Evolutionary conservation across 371 early-diverging fungal species (phyloP).

Genomic region (Apophysomyces elegans): DNA sequence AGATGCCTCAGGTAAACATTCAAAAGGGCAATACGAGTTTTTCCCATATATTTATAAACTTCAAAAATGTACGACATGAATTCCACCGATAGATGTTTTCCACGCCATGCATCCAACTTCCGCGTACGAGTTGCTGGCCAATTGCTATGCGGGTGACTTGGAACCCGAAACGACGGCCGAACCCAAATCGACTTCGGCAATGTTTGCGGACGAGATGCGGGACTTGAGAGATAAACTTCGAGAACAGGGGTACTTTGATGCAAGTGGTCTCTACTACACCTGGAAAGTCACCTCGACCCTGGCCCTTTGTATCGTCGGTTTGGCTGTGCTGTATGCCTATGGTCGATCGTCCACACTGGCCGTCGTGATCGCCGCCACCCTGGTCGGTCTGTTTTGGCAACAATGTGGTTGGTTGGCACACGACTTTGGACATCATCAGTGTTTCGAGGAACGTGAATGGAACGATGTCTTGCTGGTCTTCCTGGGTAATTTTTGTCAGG

Average conservation of each 20-base stretch:
- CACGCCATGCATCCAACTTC: constrained; percentile 82
- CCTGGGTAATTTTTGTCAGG: constrained; percentile 81
- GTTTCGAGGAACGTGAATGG: constrained; percentile 68
- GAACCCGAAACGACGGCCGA: constrained; percentile 39
- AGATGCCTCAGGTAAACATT: constrained; percentile 75
- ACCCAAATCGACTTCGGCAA: constrained; percentile 22
- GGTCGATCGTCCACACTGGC: constrained; percentile 58
- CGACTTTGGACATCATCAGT: constrained; percentile 87
- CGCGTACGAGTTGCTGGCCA: constrained; percentile 73
- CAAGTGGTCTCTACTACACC: constrained; percentile 71
- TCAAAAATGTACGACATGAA: neutral
- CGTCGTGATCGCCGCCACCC: constrained; percentile 60
- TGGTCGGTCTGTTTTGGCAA: constrained; percentile 84
- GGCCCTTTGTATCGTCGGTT: constrained; percentile 53
- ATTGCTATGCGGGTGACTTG: constrained; percentile 83
- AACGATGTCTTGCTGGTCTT: constrained; percentile 74
- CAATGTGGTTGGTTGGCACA: constrained; percentile 91
- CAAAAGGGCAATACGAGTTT: neutral
- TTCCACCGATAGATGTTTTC: constrained; percentile 70
- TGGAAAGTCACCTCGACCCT: constrained; percentile 67
- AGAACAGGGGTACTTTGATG: constrained; percentile 69
- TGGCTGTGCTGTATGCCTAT: constrained; percentile 56
- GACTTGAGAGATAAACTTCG: constrained; percentile 63
- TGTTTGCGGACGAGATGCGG: constrained; percentile 67
- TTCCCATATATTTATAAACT: constrained; percentile 1